Percentiles rank a stretch among this genome's conserved stretches.
These are phyloP conservation scores for Colletotrichum echinochloae DNA, from an alignment of 2,329 filamentous ascomycete genomes.

Conservation along the genomic window DNA sequence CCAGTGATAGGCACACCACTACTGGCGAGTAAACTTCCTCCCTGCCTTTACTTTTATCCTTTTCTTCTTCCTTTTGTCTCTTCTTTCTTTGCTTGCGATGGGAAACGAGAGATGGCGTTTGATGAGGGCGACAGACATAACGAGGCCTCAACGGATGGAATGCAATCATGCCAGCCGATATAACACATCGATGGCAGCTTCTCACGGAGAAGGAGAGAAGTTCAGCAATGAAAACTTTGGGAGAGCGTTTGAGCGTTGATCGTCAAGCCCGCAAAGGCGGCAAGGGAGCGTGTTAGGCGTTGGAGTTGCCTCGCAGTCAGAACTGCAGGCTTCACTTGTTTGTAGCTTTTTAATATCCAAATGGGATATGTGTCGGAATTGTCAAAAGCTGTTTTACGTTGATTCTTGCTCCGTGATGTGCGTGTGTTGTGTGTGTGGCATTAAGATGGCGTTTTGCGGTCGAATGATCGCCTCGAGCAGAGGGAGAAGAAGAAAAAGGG, in stretches of 20 bases:
- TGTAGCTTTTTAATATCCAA: conserved; percentile 39
- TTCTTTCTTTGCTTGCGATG: conserved; percentile 27
- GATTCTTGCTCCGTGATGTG: neutral
- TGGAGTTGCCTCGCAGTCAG: conserved; percentile 31
- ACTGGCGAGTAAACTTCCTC: conserved; percentile 21
- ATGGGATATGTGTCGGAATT: conserved; percentile 29
- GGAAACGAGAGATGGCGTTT: conserved; percentile 40
- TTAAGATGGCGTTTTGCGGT: too few species aligned
- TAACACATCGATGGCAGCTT: conserved; percentile 14
- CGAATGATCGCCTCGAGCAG: too few species aligned
- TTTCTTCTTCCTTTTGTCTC: neutral
- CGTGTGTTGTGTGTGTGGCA: too few species aligned
- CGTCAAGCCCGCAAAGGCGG: conserved; percentile 19
- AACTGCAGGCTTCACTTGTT: conserved; percentile 36
- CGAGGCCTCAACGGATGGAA: conserved; percentile 36
- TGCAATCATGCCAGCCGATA: conserved; percentile 27
- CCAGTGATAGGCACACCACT: neutral
- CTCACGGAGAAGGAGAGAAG: conserved; percentile 22
- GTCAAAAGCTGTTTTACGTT: neutral
- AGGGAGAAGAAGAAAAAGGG: too few species aligned
- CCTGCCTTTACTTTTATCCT: neutral
- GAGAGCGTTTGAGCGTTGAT: conserved; percentile 37
- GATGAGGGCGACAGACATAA: conserved; percentile 33
- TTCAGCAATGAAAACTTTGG: conserved; percentile 38
- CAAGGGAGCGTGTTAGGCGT: conserved; percentile 35